Conservation (phyloP, 495 filamentous ascomycete species). For the Hyaloscypha bicolor region DNA sequence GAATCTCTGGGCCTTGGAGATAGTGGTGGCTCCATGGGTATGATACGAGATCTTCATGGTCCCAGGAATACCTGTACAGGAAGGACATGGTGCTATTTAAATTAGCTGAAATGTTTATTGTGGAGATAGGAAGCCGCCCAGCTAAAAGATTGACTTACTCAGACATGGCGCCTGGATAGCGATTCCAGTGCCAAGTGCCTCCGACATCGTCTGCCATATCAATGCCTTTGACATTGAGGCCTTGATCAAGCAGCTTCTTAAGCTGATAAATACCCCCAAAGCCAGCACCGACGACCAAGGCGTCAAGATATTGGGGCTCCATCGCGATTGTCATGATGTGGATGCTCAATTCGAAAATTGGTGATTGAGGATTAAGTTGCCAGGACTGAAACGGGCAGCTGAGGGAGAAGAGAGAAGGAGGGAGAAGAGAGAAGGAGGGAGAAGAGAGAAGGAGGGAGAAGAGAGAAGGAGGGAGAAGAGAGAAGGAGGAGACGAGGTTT, state of each 20-base stretch:
- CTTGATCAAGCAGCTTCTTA: conserved; percentile 39
- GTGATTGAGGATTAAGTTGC: too few species aligned
- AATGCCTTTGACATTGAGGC: conserved; percentile 39
- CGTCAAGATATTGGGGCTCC: conserved; percentile 24
- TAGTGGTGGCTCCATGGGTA: conserved; percentile 54
- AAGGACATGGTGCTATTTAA: conserved; percentile 53
- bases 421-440: too few species aligned
- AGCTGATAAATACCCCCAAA: conserved; percentile 45
- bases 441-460: too few species aligned
- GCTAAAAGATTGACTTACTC: too few species aligned
- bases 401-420: too few species aligned
- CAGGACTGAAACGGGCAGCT: too few species aligned
- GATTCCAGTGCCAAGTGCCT: conserved; percentile 63
- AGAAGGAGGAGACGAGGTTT: too few species aligned
- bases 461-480: too few species aligned
- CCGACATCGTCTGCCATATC: conserved; percentile 74
- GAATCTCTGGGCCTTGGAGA: conserved; percentile 51
- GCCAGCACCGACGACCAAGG: conserved; percentile 40
- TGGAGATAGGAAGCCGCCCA: too few species aligned
- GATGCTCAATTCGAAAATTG: too few species aligned
- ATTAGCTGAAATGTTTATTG: too few species aligned
- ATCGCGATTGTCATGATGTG: too few species aligned
- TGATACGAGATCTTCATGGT: conserved; percentile 42
- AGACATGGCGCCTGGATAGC: conserved; percentile 52
- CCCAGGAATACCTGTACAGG: conserved; percentile 59